phyloP scores from a whole-genome alignment of 371 early-diverging fungal species.

The Cladochytrium tenue region DNA sequence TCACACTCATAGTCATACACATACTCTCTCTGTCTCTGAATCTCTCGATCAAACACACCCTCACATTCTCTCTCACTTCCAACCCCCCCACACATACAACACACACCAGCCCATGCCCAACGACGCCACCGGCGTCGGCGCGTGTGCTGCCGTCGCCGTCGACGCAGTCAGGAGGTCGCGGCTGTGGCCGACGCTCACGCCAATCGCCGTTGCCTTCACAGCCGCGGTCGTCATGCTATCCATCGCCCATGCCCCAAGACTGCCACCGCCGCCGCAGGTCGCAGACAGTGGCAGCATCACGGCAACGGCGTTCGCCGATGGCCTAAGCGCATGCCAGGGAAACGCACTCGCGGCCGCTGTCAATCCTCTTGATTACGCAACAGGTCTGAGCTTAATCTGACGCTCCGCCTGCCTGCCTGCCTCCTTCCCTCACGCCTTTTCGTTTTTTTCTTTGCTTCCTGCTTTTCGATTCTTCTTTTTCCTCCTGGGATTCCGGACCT shows the following conservation, averaged over 20 bases:
- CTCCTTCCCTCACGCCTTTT: too few relatives aligned
- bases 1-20: too few relatives aligned
- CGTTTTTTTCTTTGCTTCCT: not conserved
- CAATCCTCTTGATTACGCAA: not conserved
- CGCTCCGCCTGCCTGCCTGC: too few relatives aligned
- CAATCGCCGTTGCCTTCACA: not conserved
- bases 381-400: too few relatives aligned
- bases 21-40: too few relatives aligned
- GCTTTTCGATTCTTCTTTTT: not conserved
- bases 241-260: not conserved
- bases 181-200: too few relatives aligned
- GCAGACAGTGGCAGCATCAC: not conserved
- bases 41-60: too few relatives aligned
- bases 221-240: not conserved
- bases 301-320: not conserved
- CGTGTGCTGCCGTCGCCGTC: not conserved
- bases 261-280: too few relatives aligned
- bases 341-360: not conserved
- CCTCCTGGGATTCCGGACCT: not conserved
- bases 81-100: not conserved
- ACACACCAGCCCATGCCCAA: not conserved
- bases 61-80: too few relatives aligned
- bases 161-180: too few relatives aligned
- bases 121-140: not conserved
- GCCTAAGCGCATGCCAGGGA: not conserved